Conservation (phyloP, 345 rosid genomes). For the Lumnitzera littorea region DNA sequence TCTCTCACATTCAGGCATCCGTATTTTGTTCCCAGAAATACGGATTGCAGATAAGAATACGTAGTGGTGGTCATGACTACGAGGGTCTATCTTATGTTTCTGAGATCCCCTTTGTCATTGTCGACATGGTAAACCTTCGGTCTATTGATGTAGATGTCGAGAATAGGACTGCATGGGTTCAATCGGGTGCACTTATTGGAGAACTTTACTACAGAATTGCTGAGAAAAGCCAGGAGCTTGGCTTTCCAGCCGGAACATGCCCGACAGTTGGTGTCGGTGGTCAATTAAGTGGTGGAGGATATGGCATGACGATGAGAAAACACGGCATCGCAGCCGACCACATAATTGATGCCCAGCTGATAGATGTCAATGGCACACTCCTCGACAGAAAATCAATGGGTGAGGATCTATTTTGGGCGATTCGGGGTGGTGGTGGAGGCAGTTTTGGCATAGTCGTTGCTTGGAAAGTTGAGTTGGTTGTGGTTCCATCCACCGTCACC, state of each 20-base stretch:
- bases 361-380: too few relatives aligned
- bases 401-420: slow-evolving; percentile 4
- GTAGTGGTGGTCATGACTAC: slow-evolving; percentile 3
- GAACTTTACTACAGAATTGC: slow-evolving; percentile 11
- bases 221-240: slow-evolving; percentile 1
- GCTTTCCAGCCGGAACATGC: slow-evolving; percentile 1
- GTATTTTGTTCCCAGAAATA: not conserved
- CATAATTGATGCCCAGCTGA: too few relatives aligned
- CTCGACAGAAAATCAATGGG: not conserved
- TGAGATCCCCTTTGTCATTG: not conserved
- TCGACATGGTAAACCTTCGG: slow-evolving; percentile 7
- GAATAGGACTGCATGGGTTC: slow-evolving; percentile 1
- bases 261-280: not conserved
- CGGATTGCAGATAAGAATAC: not conserved
- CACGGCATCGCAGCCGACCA: too few relatives aligned
- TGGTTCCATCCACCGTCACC: not conserved
- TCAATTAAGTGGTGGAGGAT: not conserved
- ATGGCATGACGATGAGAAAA: too few relatives aligned
- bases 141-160: not conserved
- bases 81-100: slow-evolving; percentile 4
- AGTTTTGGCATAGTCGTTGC: slow-evolving; percentile 9
- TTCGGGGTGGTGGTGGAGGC: slow-evolving; percentile 3
- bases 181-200: slow-evolving; percentile 4
- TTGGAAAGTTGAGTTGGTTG: slow-evolving; percentile 6
- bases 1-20: slow-evolving; percentile 1